These are phyloP conservation scores for Lonicera japonica DNA, from an alignment of 129 eudicot species.

Conservation along the genomic window DNA sequence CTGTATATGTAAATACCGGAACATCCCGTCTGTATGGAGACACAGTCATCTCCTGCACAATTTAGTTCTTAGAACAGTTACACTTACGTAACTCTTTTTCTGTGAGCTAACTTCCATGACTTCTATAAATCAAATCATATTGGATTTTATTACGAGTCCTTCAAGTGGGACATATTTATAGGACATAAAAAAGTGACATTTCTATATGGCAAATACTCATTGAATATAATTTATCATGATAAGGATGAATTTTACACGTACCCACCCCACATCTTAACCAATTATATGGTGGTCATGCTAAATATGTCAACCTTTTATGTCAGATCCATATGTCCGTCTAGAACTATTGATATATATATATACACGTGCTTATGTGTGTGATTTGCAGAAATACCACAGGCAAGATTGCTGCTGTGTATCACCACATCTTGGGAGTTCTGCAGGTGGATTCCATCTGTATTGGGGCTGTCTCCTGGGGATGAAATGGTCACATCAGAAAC, in stretches of 20 bases:
- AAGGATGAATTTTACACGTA: too few species aligned
- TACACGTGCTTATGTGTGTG: background rate
- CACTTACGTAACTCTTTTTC: background rate
- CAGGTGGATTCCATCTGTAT: conserved; percentile 83
- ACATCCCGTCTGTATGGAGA: conserved; percentile 74
- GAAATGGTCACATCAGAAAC: conserved; percentile 41
- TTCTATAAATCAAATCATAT: too few species aligned
- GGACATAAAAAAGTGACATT: too few species aligned
- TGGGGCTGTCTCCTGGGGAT: conserved; percentile 78
- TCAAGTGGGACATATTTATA: too few species aligned
- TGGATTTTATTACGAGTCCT: too few species aligned
- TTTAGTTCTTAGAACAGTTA: background rate
- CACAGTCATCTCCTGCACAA: conserved; percentile 66
- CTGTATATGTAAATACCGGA: conserved; percentile 40
- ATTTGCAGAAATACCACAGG: conserved; percentile 44
- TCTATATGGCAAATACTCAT: too few species aligned
- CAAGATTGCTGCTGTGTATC: conserved; percentile 41
- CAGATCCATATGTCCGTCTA: too few species aligned
- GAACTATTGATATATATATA: too few species aligned
- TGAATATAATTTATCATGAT: too few species aligned
- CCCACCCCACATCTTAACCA: too few species aligned
- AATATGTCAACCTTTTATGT: too few species aligned
- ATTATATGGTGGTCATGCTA: too few species aligned
- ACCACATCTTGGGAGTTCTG: conserved; percentile 65
- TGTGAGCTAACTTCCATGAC: background rate